phyloP scores from a whole-genome alignment of 2,329 filamentous ascomycete genomes.

The Aspergillus sp. region DNA sequence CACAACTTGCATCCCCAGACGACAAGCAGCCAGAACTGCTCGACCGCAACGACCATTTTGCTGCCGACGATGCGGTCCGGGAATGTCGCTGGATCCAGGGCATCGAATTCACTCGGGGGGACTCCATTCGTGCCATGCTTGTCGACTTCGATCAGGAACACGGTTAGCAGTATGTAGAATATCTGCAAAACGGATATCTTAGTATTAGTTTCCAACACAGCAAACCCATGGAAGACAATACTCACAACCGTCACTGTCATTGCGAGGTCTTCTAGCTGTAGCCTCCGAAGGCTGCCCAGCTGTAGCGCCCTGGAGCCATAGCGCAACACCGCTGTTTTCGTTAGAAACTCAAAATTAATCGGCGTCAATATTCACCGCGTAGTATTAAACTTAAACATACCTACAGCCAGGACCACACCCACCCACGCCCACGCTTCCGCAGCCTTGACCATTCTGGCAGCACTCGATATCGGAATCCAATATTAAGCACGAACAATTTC shows the following conservation, averaged over 20 bases:
- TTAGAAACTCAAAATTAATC: not conserved
- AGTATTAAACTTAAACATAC: constrained; percentile 8
- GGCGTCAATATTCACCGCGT: not conserved
- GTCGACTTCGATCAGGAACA: constrained; percentile 45
- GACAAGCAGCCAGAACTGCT: constrained; percentile 53
- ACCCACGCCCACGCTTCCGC: constrained; percentile 16
- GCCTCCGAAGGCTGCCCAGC: constrained; percentile 2
- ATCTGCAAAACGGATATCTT: not conserved
- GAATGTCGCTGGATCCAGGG: constrained; percentile 49
- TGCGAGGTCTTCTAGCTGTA: constrained; percentile 13
- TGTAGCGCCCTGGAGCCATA: constrained; percentile 14
- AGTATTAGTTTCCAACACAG: no score
- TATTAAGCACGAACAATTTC: no score
- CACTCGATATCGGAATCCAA: no score
- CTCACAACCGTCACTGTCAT: constrained; percentile 7
- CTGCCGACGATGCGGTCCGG: constrained; percentile 50
- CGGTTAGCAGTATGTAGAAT: constrained; percentile 44
- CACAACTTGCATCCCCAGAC: constrained; percentile 57
- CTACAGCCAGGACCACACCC: constrained; percentile 13
- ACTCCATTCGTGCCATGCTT: constrained; percentile 50
- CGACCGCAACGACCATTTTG: constrained; percentile 55
- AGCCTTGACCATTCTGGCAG: not conserved
- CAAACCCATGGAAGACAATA: no score
- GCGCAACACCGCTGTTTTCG: constrained; percentile 9
- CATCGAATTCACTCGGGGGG: constrained; percentile 33